Percentiles rank a stretch among this genome's conserved stretches.
These are phyloP conservation scores for Syzygium oleosum DNA, from an alignment of 345 rosid genomes.

Conservation along the genomic window DNA sequence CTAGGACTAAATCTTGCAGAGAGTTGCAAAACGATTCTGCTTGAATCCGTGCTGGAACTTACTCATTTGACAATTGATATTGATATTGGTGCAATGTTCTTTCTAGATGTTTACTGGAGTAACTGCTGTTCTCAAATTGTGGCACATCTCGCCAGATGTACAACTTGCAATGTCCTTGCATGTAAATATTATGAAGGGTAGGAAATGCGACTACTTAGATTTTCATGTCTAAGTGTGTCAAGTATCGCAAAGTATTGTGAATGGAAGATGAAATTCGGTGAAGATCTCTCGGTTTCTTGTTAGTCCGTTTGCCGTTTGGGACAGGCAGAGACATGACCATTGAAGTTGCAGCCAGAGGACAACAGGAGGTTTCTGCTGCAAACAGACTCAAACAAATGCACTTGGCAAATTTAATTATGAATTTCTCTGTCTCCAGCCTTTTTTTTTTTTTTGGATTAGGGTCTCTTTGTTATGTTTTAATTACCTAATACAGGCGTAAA, in stretches of 20 bases:
- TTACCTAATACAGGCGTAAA: not conserved
- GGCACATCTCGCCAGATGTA: not conserved
- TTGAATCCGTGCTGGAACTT: not conserved
- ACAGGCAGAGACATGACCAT: not conserved
- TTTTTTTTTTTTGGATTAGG: accelerated
- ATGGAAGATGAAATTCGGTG: not conserved
- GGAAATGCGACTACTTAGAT: not conserved
- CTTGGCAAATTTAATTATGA: not conserved
- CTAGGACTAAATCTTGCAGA: not conserved
- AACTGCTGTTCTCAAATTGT: not conserved
- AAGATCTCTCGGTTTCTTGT: not conserved
- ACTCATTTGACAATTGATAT: not conserved
- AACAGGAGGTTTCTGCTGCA: not conserved
- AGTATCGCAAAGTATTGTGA: not conserved
- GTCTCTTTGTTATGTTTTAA: not conserved
- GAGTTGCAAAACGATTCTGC: not conserved
- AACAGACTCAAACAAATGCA: not conserved
- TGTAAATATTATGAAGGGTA: not conserved
- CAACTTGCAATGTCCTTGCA: not conserved
- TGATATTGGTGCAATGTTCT: not conserved
- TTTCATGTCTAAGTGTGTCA: not conserved
- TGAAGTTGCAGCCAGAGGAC: not conserved
- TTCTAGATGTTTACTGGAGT: not conserved
- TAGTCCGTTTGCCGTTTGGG: not conserved
- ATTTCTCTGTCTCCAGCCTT: not conserved